A percentile compares a stretch with the other conserved stretches of the same genome.
Evolutionary conservation across 192 early-diverging fungal species (phyloP).

Genomic region (Gamsiella multidivaricata): DNA sequence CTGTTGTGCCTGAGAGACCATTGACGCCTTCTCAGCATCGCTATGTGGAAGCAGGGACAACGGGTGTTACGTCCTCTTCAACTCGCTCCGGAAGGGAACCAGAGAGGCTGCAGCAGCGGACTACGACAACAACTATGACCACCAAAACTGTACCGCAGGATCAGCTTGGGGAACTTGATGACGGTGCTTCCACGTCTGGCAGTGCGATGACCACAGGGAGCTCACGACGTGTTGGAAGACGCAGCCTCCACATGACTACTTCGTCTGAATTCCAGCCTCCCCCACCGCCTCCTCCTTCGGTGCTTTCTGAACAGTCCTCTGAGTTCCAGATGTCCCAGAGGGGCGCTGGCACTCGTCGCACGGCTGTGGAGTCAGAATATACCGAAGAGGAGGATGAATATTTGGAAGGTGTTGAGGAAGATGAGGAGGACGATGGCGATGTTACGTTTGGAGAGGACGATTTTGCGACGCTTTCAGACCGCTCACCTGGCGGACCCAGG

Average conservation of each 20-base stretch:
- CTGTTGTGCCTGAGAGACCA: constrained; percentile 31
- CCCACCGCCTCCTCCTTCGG: constrained; percentile 39
- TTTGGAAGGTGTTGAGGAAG: constrained; percentile 25
- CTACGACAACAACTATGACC: not conserved
- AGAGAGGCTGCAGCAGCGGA: constrained; percentile 7
- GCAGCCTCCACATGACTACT: constrained; percentile 29
- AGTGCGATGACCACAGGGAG: constrained; percentile 15
- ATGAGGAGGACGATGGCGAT: constrained; percentile 31
- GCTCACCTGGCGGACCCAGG: constrained; percentile 9
- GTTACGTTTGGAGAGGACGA: constrained; percentile 46
- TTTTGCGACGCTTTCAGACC: constrained; percentile 34
- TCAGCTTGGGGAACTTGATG: constrained; percentile 13
- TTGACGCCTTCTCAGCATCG: constrained; percentile 22
- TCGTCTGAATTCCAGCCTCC: constrained; percentile 23
- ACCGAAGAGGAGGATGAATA: constrained; percentile 51
- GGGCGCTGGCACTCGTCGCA: constrained; percentile 16
- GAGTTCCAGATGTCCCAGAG: constrained; percentile 36
- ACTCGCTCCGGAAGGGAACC: not conserved
- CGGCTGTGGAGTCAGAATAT: constrained; percentile 50
- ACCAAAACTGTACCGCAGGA: not conserved
- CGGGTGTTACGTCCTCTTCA: not conserved
- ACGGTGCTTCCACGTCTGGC: constrained; percentile 22
- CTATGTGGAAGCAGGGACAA: not conserved
- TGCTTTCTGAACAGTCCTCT: constrained; percentile 41
- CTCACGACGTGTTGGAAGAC: constrained; percentile 24